A percentile compares a stretch with the other conserved stretches of the same genome.
Evolutionary conservation across 805 yeast species (phyloP).

Genomic region (Torulaspora quercuum): DNA sequence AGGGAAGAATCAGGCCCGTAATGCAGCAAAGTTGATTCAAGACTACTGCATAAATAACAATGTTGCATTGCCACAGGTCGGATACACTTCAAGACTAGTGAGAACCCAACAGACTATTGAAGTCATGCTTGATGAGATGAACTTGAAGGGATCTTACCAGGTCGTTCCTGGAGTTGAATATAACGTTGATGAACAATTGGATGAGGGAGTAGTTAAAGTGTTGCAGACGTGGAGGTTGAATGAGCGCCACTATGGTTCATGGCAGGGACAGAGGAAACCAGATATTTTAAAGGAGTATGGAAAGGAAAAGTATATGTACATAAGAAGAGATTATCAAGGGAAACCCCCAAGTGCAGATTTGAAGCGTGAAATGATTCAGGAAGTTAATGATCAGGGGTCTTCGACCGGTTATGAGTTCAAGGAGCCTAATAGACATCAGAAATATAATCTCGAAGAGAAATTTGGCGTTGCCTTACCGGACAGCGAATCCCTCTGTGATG

Average conservation of each 20-base stretch:
- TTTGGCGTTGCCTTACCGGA: conserved; percentile 50
- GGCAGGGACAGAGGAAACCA: conserved; percentile 75
- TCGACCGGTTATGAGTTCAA: conserved; percentile 37
- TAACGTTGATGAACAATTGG: conserved; percentile 22
- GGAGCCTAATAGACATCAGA: conserved; percentile 37
- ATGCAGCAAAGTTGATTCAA: conserved; percentile 58
- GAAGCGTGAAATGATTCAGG: conserved; percentile 39
- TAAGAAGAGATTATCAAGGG: conserved; percentile 77
- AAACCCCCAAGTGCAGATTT: conserved; percentile 53
- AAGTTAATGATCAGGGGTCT: conserved; percentile 35
- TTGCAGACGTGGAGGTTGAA: conserved; percentile 74
- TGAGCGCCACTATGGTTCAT: conserved; percentile 80
- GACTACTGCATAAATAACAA: conserved; percentile 34
- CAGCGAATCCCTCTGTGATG: conserved; percentile 74
- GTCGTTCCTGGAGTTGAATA: conserved; percentile 24
- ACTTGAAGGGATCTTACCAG: conserved; percentile 19
- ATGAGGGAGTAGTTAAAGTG: conserved; percentile 49
- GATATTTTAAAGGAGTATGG: conserved; percentile 64
- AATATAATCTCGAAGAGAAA: conserved; percentile 37
- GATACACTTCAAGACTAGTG: conserved; percentile 67
- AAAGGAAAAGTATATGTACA: conserved; percentile 66
- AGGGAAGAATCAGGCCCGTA: conserved; percentile 64
- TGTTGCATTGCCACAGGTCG: conserved; percentile 47
- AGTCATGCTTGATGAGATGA: conserved; percentile 55
- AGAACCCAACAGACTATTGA: conserved; percentile 74